Base-by-base conservation (phyloP, 1,284 basidiomycete species). In the Rhodotorula sp. region DNA sequence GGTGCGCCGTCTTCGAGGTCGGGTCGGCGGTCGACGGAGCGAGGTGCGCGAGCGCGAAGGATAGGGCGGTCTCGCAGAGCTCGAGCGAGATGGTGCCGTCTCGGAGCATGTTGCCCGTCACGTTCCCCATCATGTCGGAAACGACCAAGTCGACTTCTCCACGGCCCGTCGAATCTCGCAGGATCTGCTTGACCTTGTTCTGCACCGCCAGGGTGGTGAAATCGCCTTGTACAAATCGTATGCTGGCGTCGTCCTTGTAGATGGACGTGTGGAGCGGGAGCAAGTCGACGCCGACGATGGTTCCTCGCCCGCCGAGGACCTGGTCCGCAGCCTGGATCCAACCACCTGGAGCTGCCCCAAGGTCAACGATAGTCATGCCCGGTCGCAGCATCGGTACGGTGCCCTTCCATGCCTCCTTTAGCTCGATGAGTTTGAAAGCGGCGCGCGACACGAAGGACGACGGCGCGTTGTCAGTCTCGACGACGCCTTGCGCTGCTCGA, bases 71-170 rank as follows among this genome's bases (percentile, higher is more conserved):
- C 10, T 67, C 67, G 48, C 80, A 81, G 6, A 83, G 76, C 48
- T 80, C 79, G 64, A 82, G 73, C 29, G 78, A 80, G 20, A 78
- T 70, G 58, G 77, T 74, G 2, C 80, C 75, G 71, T 83, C 82
- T n/a, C 81, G 70, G 4, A 71, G 67, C 37, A 78, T 62, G 22
- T 79, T 76, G 2, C 82, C 82, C 7, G 78, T 79, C 79, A 82
- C 81, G 46, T 80, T 78, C 42, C 79, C 80, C 81, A 83, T 82
- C 82, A 83, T 83, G 75, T 83, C 82, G 53, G 77, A 79, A 29
- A 83, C 61, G 20, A 83, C 80, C 15, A 80, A 76, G 74, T 83
- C 81, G 6, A 82, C 81, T 18, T 59, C 26, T 10, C 29, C 24
- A 3, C 49, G 30, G 2, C 53, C 57, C 12, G 60, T 68, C 30